Evolutionary conservation across 345 rosid genomes (phyloP).

Genomic region (Bruguiera sexangula): DNA sequence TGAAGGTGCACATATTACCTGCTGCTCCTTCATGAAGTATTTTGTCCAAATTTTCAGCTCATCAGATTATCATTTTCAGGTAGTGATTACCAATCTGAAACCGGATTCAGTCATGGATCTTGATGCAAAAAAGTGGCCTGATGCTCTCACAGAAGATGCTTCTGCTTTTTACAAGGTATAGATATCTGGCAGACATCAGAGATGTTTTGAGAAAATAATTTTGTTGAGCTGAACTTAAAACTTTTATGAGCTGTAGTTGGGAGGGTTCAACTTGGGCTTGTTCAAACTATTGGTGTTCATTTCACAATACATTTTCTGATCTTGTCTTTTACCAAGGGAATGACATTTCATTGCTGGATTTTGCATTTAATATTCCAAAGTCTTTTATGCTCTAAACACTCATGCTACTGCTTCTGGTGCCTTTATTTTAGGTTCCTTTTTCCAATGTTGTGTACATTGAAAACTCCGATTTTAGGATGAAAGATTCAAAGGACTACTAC

Average conservation of each 20-base stretch:
- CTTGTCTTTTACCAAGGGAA: too few species aligned
- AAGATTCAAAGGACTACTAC: conserved; percentile 91
- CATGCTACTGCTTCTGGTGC: too few species aligned
- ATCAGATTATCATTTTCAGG: conserved; percentile 32
- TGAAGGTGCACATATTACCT: conserved; percentile 53
- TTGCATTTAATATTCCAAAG: background rate
- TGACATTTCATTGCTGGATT: background rate
- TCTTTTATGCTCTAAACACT: background rate
- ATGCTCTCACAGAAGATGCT: conserved; percentile 64
- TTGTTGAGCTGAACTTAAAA: too few species aligned
- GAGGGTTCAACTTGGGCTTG: background rate
- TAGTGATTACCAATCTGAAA: conserved; percentile 72
- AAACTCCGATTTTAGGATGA: conserved; percentile 78
- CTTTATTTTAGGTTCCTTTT: conserved; percentile 56
- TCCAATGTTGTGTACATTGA: conserved; percentile 83
- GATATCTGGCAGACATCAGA: background rate
- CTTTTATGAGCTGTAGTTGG: background rate
- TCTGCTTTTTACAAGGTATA: conserved; percentile 78
- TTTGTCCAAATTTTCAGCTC: background rate
- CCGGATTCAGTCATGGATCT: conserved; percentile 56
- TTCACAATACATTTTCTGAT: too few species aligned
- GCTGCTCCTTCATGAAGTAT: background rate
- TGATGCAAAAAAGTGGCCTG: conserved; percentile 96
- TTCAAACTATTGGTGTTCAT: background rate
- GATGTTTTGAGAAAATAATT: background rate